Base-by-base conservation (phyloP, 495 filamentous ascomycete species). In the Trypethelium eluteriae region DNA sequence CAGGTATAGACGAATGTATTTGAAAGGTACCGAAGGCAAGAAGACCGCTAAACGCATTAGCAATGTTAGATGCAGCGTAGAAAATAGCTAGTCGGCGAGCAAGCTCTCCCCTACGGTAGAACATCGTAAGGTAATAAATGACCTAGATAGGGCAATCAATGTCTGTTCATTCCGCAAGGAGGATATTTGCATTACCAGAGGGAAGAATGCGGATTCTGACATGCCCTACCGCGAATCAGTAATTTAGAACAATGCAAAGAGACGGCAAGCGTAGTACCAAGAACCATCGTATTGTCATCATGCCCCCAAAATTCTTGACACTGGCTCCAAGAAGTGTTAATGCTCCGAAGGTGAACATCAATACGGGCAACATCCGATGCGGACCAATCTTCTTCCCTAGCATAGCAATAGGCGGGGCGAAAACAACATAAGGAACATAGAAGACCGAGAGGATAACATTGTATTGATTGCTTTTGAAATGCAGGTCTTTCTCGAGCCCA, bases 1-100 rank as follows among this genome's bases (percentile, higher is more conserved):
- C 49, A 5, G 49, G 49, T 14, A 53, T 14, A n/a, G 49, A 53
- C 25, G 80, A 76, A 2, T 78, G 67, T 71, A 92, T 92, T 64
- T 87, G 89, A 74, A 92, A 91, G 2, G 90, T 85, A 0, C 88
- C 89, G 64, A 89, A 91, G 0, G 89, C 85, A 25, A 93, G 80
- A 1, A 92, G 79, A 6, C 89, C 89, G 2, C 84, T 83, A 71
- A 92, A 92, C 34, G 88, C 90, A 56, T 83, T 85, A 36, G 88
- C 89, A 61, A 92, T 87, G 66, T 85, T 88, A 39, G 84, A 86
- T 0, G 87, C 89, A 0, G 89, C 89, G 72, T 92, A 92, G 79
- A 92, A 93, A 70, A 92, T 80, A 44, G 87, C 87, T 1, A 93
- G 81, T 2, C 89, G 86, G 25, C 89, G 79, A 5, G 89, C 89